Evolutionary conservation across 2,329 filamentous ascomycete genomes (phyloP).

Genomic region (Fusarium haematococcum): DNA sequence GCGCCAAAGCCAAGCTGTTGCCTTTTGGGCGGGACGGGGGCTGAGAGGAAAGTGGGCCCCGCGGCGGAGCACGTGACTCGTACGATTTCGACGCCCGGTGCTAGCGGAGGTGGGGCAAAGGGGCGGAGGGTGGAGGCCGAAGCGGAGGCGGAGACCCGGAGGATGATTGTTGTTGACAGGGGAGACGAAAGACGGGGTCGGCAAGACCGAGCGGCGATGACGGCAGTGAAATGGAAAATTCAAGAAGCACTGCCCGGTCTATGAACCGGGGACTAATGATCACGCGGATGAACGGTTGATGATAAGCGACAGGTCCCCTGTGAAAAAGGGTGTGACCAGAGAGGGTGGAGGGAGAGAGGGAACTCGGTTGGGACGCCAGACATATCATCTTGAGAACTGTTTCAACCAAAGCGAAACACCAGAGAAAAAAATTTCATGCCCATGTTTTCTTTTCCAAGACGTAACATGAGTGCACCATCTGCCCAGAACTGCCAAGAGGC

Average conservation of each 20-base stretch:
- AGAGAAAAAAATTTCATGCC: background rate
- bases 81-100: conserved; percentile 24
- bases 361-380: background rate
- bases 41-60: conserved; percentile 16
- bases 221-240: background rate
- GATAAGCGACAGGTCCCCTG: background rate
- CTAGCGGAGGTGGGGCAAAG: conserved; percentile 17
- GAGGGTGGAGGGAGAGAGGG: background rate
- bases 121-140: conserved; percentile 13
- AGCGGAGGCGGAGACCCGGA: conserved; percentile 8
- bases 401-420: conserved; percentile 1
- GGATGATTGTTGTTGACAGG: background rate
- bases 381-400: background rate
- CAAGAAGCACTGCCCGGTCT: background rate
- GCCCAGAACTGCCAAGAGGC: conserved; percentile 19
- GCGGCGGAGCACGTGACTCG: conserved; percentile 43
- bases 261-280: background rate
- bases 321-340: background rate
- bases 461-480: conserved; percentile 9
- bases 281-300: background rate
- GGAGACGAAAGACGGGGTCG: background rate
- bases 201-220: conserved; percentile 6
- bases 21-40: conserved; percentile 27
- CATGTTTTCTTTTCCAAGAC: conserved; percentile 2
- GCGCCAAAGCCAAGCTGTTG: conserved; percentile 7